Conservation (phyloP, 345 rosid genomes). For the Eucalyptus pauciflora region DNA sequence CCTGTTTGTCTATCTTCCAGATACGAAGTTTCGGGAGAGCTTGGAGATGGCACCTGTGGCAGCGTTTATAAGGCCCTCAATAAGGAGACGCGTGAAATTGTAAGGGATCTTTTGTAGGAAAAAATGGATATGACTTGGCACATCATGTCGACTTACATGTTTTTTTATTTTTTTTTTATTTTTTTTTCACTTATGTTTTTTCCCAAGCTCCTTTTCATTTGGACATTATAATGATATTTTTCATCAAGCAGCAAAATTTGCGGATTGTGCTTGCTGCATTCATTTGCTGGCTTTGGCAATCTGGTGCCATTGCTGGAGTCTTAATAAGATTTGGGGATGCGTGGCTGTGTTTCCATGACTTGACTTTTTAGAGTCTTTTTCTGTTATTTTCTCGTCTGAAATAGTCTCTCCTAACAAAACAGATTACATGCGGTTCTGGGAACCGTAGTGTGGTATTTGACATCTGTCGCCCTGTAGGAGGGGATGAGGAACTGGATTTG, state of each 20-base stretch:
- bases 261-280: neutral
- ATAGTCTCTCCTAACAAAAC: neutral
- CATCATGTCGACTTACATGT: neutral
- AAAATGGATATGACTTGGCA: neutral
- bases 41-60: conserved; percentile 97
- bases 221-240: neutral
- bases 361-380: neutral
- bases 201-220: neutral
- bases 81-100: conserved; percentile 62
- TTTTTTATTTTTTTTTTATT: neutral
- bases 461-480: neutral
- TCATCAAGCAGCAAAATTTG: neutral
- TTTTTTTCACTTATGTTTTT: neutral
- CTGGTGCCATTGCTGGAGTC: neutral
- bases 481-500: neutral
- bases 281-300: neutral
- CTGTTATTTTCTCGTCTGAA: neutral
- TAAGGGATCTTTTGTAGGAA: conserved; percentile 11
- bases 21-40: conserved; percentile 76
- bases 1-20: conserved; percentile 12
- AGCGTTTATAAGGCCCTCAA: conserved; percentile 79
- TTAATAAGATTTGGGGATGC: neutral
- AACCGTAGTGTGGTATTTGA: neutral
- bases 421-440: neutral
- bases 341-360: neutral